Percentiles rank a stretch among this genome's conserved stretches.
Conservation (phyloP, 2,329 filamentous ascomycete species). For the Coleophoma crateriformis region DNA sequence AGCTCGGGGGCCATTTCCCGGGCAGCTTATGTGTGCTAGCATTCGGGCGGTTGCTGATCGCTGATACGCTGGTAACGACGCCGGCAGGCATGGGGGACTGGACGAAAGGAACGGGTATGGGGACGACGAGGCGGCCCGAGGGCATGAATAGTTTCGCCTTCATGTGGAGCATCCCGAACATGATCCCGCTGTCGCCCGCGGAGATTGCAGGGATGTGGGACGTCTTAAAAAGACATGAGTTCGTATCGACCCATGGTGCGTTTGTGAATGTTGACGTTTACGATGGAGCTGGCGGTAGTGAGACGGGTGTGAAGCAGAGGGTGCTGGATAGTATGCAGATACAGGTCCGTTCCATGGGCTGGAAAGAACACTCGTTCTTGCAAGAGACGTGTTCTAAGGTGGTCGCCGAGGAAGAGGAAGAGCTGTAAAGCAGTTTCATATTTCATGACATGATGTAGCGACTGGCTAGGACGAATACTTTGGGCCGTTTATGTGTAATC, state of each 20-base stretch:
- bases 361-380: conserved; percentile 18
- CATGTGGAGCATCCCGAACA: conserved; percentile 73
- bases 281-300: conserved; percentile 28
- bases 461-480: too few relatives aligned
- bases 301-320: conserved; percentile 47
- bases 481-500: too few relatives aligned
- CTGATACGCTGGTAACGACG: conserved; percentile 71
- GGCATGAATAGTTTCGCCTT: conserved; percentile 57
- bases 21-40: conserved; percentile 64
- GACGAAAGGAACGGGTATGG: conserved; percentile 35
- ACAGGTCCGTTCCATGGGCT: conserved; percentile 42
- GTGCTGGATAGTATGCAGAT: conserved; percentile 75
- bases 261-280: conserved; percentile 61
- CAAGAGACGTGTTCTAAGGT: conserved; percentile 10
- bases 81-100: conserved; percentile 49
- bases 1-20: conserved; percentile 75
- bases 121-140: conserved; percentile 30
- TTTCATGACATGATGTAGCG: too few relatives aligned
- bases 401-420: not conserved
- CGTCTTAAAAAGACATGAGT: conserved; percentile 55
- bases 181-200: conserved; percentile 63
- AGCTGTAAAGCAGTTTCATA: not conserved
- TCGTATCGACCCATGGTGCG: conserved; percentile 61
- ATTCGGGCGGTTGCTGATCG: conserved; percentile 59
- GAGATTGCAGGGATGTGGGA: conserved; percentile 66